Base-by-base conservation (phyloP, 139 green algal genomes). In the Chlorella sorokiniana region DNA sequence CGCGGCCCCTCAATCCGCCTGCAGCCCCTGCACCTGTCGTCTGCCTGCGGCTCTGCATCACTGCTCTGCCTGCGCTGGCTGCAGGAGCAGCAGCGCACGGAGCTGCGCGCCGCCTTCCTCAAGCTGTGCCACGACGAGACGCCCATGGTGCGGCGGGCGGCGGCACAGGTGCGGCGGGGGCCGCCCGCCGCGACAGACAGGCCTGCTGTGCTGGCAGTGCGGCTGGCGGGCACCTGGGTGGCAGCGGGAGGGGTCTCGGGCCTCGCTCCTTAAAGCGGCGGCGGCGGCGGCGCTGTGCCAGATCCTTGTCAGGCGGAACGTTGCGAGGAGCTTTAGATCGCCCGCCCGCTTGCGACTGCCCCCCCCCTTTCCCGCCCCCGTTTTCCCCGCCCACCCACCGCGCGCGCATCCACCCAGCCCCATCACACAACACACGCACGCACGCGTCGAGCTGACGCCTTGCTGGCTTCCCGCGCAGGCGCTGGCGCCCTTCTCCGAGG, bases 121-220 rank as follows among this genome's bases (percentile, higher is more conserved):
- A 76, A 91, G 64, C 88, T 99, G 52, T 96, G 91, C 89, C 90
- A 93, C 25, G 97, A 99, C 78, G 97, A 99, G 75, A 99, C 98
- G 37, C 97, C 97, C 42, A 99, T 99, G 97, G 97, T 99, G 14
- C 87, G 96, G 37, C 85, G 96, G 1, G 94, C 96, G 37, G 94
- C 95, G 31, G 91, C 93, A 23, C 45, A 70, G 41, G 78, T 80
- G 22, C 16, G 38, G 25, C 2, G 37, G 25, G 44, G 33, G 11
- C 16, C 23, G 48, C 14, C 16, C 11, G 48, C 48, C 48, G 11
- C 48, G 16, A 59, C 14, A 25, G 48, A 16, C 16, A 25, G 48
- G 48, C 62, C 61, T 22, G 29, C 61, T 38, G 33, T 68, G 64
- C 27, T 23, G 10, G 61, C n/a, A 37, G n/a, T n/a, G n/a, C n/a